Evolutionary conservation across 176 grass and related monocot genomes (phyloP).

Genomic region (Triticum turgidum): DNA sequence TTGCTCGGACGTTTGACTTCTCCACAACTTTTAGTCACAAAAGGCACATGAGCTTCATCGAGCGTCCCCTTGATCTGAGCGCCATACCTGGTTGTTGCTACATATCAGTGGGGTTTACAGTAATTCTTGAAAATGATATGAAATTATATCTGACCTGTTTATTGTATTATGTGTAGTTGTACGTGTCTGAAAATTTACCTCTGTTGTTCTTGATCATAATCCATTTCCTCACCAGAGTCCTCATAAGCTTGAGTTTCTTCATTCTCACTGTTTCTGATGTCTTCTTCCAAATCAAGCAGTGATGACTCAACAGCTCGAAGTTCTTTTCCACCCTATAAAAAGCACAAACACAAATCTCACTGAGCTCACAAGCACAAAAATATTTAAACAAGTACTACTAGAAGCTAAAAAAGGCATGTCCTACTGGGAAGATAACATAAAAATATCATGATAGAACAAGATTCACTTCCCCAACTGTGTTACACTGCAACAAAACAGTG

Average conservation of each 20-base stretch:
- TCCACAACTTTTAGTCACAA: constrained; percentile 72
- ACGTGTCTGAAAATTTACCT: constrained; percentile 49
- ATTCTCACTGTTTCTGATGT: constrained; percentile 46
- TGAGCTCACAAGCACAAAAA: neutral
- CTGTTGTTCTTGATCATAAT: constrained; percentile 71
- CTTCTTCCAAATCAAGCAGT: constrained; percentile 54
- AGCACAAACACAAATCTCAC: neutral
- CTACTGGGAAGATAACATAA: too few relatives aligned
- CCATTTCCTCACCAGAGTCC: constrained; percentile 48
- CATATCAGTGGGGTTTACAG: neutral
- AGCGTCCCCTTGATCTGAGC: constrained; percentile 77
- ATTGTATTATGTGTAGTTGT: neutral
- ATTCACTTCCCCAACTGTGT: too few relatives aligned
- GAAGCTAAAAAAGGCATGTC: too few relatives aligned
- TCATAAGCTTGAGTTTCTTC: constrained; percentile 47
- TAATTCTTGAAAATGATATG: neutral
- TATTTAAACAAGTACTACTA: too few relatives aligned
- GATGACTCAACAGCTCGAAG: constrained; percentile 61
- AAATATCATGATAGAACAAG: too few relatives aligned
- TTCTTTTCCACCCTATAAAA: constrained; percentile 65
- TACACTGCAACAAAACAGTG: too few relatives aligned
- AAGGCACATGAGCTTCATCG: constrained; percentile 81
- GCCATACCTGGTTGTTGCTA: constrained; percentile 58
- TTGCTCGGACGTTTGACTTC: constrained; percentile 60
- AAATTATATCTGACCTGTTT: neutral